phyloP scores from a whole-genome alignment of 768 basidiomycete species.

The Trametes punicea region DNA sequence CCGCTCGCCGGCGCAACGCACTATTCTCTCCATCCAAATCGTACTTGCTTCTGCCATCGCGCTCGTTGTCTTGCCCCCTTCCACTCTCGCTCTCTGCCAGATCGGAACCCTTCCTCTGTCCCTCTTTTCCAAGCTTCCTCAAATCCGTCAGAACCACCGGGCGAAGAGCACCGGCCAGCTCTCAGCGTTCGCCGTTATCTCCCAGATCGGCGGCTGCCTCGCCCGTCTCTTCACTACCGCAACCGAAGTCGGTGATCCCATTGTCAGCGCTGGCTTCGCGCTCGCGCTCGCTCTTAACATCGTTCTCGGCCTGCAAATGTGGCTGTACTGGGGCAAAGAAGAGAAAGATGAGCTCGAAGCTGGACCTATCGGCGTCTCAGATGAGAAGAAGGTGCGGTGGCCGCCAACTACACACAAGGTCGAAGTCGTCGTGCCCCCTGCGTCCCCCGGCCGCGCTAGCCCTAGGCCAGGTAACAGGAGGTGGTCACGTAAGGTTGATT shows the following conservation, averaged over 20 bases:
- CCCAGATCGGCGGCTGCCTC: constrained; percentile 84
- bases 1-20: constrained; percentile 27
- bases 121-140: constrained; percentile 90
- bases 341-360: constrained; percentile 30
- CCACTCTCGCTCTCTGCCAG: constrained; percentile 67
- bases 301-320: constrained; percentile 82
- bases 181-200: constrained; percentile 86
- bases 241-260: constrained; percentile 79
- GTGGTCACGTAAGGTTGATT: constrained; percentile 77
- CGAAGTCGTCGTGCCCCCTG: constrained; percentile 43
- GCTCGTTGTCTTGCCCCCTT: constrained; percentile 47
- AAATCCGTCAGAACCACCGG: constrained; percentile 80
- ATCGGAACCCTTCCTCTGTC: constrained; percentile 86
- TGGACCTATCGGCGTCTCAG: constrained; percentile 20
- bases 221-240: constrained; percentile 93
- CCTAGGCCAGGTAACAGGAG: constrained; percentile 52
- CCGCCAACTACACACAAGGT: constrained; percentile 27
- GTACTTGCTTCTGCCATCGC: constrained; percentile 41
- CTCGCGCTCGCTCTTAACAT: constrained; percentile 80
- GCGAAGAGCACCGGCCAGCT: constrained; percentile 87
- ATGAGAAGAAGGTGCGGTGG: constrained; percentile 23
- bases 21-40: constrained; percentile 33
- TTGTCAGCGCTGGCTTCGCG: constrained; percentile 81
- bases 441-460: constrained; percentile 42
- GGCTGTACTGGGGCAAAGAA: constrained; percentile 74